Evolutionary conservation across 306 rosid species (phyloP), one percentile per base, ranked within the genome.

Genomic region (Vigna trinervia): DNA sequence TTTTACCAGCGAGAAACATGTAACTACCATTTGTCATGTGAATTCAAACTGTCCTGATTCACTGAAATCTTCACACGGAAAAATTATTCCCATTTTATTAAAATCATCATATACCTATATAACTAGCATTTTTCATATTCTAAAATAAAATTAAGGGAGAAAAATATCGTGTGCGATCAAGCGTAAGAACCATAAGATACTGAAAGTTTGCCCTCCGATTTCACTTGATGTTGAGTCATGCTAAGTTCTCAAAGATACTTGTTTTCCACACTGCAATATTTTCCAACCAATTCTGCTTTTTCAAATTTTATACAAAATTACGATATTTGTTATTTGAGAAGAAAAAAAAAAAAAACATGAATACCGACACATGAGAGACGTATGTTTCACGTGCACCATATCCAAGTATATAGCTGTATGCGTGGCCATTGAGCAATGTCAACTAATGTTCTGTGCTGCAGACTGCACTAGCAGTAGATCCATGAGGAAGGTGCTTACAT

Each of bases 211-310:
- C 57, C 9, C 10, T n/a, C 46, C 12, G 4, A 9, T 23, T 11
- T 39, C 67, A 38, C 66, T 47, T 4, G 34, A 53, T 11, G 34
- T 30, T 30, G 75, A 51, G 67, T 6, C 62, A 28, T 54, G 0
- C 13, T 5, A 59, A 38, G 22, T 15, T 28, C 14, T 12, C 30
- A 20, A 34, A n/a, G 9, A 69, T 20, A 8, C 47, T 58, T 8
- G 14, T 43, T 34, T 30, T 32, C 39, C 61, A 58, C 61, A 78
- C 28, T 17, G 17, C 69, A 78, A 17, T 52, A 30, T 57, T 78
- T 28, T 39, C 36, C 17, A 30, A 28, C 36, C 59, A 41, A 53
- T 52, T 43, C 41, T 26, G 58, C 78, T 79, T 50, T 62, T 17
- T 63, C 8, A 48, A 47, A 57, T 2, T 5, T 10, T 45, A 28